Percentiles rank a stretch among this genome's conserved stretches.
These are phyloP conservation scores for Medicago ruthenica DNA, from an alignment of 306 rosid species.

Conservation along the genomic window DNA sequence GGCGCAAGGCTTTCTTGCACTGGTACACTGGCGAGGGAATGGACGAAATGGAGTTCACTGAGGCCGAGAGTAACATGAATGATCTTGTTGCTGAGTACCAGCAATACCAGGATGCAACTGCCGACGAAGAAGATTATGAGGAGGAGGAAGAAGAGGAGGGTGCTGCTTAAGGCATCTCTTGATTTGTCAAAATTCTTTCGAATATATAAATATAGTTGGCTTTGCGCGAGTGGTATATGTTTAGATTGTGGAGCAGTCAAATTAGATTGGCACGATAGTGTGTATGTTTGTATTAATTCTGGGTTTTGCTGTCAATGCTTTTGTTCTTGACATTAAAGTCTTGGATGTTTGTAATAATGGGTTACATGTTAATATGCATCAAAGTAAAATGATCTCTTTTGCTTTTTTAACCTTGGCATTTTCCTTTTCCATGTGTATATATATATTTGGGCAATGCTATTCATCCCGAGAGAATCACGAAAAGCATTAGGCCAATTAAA, in stretches of 20 bases:
- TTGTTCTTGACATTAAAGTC: slow-evolving; percentile 45
- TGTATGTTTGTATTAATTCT: slow-evolving; percentile 45
- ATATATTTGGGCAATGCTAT: too few relatives aligned
- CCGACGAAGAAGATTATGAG: slow-evolving; percentile 54
- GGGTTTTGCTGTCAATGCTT: slow-evolving; percentile 45
- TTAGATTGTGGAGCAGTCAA: slow-evolving; percentile 50
- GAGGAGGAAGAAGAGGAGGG: slow-evolving; percentile 56
- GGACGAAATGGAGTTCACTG: slow-evolving; percentile 66
- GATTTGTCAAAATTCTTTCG: slow-evolving; percentile 38
- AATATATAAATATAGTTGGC: slow-evolving; percentile 47
- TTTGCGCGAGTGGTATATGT: slow-evolving; percentile 37
- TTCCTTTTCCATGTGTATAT: not conserved
- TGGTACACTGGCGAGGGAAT: slow-evolving; percentile 67
- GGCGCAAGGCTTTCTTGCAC: slow-evolving; percentile 69
- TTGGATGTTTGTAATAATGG: slow-evolving; percentile 44
- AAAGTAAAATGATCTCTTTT: not conserved
- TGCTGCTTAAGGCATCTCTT: slow-evolving; percentile 34
- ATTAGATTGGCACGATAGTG: slow-evolving; percentile 48
- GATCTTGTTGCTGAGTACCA: slow-evolving; percentile 63
- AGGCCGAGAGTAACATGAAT: slow-evolving; percentile 65
- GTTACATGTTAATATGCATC: slow-evolving; percentile 33
- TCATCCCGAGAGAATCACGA: too few relatives aligned
- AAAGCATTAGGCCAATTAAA: too few relatives aligned
- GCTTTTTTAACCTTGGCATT: not conserved
- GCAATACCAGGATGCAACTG: slow-evolving; percentile 63